Evolutionary conservation across 2,329 filamentous ascomycete species (phyloP), one percentile per base, ranked within the genome.

Genomic region (Verticillium nonalfalfae): DNA sequence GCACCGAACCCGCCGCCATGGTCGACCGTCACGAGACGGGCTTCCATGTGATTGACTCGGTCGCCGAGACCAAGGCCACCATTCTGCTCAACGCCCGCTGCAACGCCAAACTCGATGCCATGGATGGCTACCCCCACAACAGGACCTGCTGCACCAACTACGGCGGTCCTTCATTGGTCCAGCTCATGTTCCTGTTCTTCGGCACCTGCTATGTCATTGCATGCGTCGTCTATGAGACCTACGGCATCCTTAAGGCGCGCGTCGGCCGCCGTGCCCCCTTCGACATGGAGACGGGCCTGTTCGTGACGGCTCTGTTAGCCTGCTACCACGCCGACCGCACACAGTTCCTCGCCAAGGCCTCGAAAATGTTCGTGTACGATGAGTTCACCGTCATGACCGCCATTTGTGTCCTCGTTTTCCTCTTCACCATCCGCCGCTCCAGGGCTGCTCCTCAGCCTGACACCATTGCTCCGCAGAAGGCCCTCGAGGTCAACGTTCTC

Each of bases 21-120:
- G 56, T 38, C 36, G 69, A 72, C 35, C 79, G 78, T 50, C 72
- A 77, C 60, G 74, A 76, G 57, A 76, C 75, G 65, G 79, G 79
- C 5, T 64, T 83, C 34, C 77, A 80, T 69, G 72, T 81, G 4
- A 68, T 74, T 15, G 70, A 75, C 33, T 71, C 71, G 38, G 74
- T 83, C 18, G 75, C 77, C 2, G 68, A 69, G 52, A 69, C 71
- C 56, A 77, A 79, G 68, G 76, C 77, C 11, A 77, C 83, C 65
- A 71, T 85, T 14, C 66, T 85, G 1, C 74, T 86, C 45, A 84
- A 83, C 63, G 68, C 79, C n/a, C 78, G 81, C 57, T 86, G 84
- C 69, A 86, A 64, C 70, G 78, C 69, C 63, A 76, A 64, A 68
- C 74, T 61, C 62, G 70, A 63, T 66, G 70, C 57, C 54, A 34